Evolutionary conservation across 1,284 basidiomycete species (phyloP).

Genomic region (Trichosporon inkin): DNA sequence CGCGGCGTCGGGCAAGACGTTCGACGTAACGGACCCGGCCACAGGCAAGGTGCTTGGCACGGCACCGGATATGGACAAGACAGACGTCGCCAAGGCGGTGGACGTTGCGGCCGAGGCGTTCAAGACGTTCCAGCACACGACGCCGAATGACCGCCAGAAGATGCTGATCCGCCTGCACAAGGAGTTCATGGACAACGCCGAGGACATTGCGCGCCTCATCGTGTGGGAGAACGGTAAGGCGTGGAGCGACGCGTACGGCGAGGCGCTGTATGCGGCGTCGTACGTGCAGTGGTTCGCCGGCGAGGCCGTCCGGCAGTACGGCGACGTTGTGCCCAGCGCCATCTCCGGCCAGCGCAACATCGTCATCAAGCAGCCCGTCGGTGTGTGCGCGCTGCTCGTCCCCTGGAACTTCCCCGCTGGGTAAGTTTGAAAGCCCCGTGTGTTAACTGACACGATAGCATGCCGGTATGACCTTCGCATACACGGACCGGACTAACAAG

Average conservation of each 20-base stretch:
- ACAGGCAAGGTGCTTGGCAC: conserved; percentile 72
- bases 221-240: conserved; percentile 85
- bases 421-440: background rate
- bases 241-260: conserved; percentile 72
- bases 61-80: conserved; percentile 77
- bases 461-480: too few species aligned
- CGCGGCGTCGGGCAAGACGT: conserved; percentile 65
- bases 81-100: conserved; percentile 75
- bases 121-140: conserved; percentile 73
- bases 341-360: conserved; percentile 72
- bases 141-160: conserved; percentile 45
- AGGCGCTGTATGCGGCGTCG: conserved; percentile 73
- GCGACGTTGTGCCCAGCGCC: conserved; percentile 78
- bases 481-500: conserved; percentile 57
- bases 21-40: conserved; percentile 79
- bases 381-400: conserved; percentile 54
- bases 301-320: conserved; percentile 68
- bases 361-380: conserved; percentile 91
- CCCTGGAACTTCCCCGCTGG: conserved; percentile 84
- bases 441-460: background rate
- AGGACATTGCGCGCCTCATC: conserved; percentile 46
- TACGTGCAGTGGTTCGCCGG: conserved; percentile 83
- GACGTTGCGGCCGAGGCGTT: conserved; percentile 70
- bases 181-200: conserved; percentile 34
- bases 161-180: conserved; percentile 35